Conservation (phyloP, 2,329 filamentous ascomycete species). For the Epichloe hybrida region DNA sequence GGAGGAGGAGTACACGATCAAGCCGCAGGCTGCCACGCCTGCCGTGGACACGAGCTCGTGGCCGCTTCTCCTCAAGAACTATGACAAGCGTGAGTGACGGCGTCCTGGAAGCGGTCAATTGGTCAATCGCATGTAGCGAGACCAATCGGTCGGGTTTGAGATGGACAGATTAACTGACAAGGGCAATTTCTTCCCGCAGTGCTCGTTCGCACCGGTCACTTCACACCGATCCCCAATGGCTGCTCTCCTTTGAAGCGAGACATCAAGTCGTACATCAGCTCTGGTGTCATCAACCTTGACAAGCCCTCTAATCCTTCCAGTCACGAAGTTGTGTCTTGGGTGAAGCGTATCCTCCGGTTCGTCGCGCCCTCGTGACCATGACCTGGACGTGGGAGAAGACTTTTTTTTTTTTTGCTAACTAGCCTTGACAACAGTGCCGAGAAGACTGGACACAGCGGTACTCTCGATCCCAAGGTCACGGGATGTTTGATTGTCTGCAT, state of each 20-base stretch:
- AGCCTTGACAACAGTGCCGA: slow-evolving; percentile 33
- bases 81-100: slow-evolving; percentile 62
- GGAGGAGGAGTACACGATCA: slow-evolving; percentile 73
- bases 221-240: slow-evolving; percentile 89
- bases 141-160: not conserved
- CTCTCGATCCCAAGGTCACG: slow-evolving; percentile 95
- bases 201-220: slow-evolving; percentile 86
- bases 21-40: slow-evolving; percentile 73
- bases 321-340: slow-evolving; percentile 98
- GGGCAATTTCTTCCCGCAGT: slow-evolving; percentile 35
- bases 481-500: slow-evolving; percentile 91
- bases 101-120: not conserved
- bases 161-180: slow-evolving; percentile 4
- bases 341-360: slow-evolving; percentile 90
- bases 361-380: slow-evolving; percentile 11
- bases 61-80: slow-evolving; percentile 93
- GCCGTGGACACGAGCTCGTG: slow-evolving; percentile 75
- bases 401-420: not conserved
- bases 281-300: slow-evolving; percentile 88
- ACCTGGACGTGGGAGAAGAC: not conserved
- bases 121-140: not conserved
- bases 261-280: slow-evolving; percentile 92
- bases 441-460: slow-evolving; percentile 97
- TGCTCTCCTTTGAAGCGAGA: slow-evolving; percentile 86
- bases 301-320: slow-evolving; percentile 88